A percentile compares a stretch with the other conserved stretches of the same genome.
Conservation (phyloP, 768 basidiomycete species). For the Neoboletus subvelutipes region DNA sequence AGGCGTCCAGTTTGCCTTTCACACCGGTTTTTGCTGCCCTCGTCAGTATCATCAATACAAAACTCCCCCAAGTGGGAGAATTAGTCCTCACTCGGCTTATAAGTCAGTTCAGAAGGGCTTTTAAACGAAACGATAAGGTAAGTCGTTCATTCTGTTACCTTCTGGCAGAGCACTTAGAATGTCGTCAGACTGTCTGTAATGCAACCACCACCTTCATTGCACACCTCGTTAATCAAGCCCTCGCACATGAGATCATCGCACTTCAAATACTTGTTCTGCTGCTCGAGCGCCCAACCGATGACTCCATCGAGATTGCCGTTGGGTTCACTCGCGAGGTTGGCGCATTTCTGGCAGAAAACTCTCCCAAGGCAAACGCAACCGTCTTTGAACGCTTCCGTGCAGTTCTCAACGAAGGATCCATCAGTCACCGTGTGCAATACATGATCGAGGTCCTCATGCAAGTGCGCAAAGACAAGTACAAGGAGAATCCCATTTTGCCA, state of each 20-base stretch:
- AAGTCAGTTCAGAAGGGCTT: slow-evolving; percentile 92
- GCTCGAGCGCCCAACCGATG: slow-evolving; percentile 93
- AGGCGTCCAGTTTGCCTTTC: slow-evolving; percentile 94
- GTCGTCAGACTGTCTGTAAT: slow-evolving; percentile 78
- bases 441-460: slow-evolving; percentile 99
- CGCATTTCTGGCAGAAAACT: slow-evolving; percentile 89
- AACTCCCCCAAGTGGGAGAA: slow-evolving; percentile 95
- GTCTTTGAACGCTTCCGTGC: slow-evolving; percentile 97
- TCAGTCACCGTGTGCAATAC: slow-evolving; percentile 96
- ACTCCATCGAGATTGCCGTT: slow-evolving; percentile 97
- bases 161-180: background rate
- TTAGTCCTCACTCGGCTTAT: slow-evolving; percentile 84
- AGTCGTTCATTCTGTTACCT: slow-evolving; percentile 19
- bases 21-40: slow-evolving; percentile 96
- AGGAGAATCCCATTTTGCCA: slow-evolving; percentile 93
- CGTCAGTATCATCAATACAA: slow-evolving; percentile 94
- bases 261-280: slow-evolving; percentile 95
- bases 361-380: slow-evolving; percentile 91
- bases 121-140: slow-evolving; percentile 98
- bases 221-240: slow-evolving; percentile 90
- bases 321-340: slow-evolving; percentile 98
- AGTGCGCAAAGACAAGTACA: slow-evolving; percentile 97
- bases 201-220: slow-evolving; percentile 90
- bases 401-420: slow-evolving; percentile 90
- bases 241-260: slow-evolving; percentile 92